Base-by-base conservation (phyloP, 176 grass and related monocot species). In the Carex pumila region DNA sequence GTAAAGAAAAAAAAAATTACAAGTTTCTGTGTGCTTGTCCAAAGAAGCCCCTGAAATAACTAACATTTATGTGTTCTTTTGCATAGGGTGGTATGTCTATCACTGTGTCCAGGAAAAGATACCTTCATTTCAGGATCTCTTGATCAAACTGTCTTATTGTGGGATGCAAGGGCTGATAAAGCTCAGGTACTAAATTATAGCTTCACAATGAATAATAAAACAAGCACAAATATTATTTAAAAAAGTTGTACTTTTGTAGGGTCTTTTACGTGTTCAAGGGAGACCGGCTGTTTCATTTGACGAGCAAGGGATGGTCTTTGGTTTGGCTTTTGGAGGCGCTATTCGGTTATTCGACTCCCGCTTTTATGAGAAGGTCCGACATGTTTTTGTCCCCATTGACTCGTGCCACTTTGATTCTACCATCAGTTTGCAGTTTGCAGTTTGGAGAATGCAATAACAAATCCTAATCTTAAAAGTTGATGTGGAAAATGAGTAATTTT, bases 261-360 rank as follows among this genome's bases (percentile, higher is more conserved):
- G 92, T 73, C 90, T 91, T 70, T 79, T 98, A 83, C 89, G 85
- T 66, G 96, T 93, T 58, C 92, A 98, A 91, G 96, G 96, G 53
- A 86, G 93, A 52, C 96, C 96, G 67, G 96, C 96, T 62, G 91
- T 98, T 88, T 98, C 96, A 11, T 95, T 90, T 87, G 93, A 98
- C 87, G 93, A 95, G 43, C 96, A 98, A 89, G 96, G 96, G 37
- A 84, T 95, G 85, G 76, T 92, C 82, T 98, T 98, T 86, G 96
- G 85, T 80, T 84, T 98, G 83, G 96, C 93, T 13, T 95, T 91
- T 73, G 88, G 89, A 88, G 83, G 93, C 52, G 77, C 79, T 43
- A 77, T 95, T 74, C 88, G 95, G 60, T 85, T 98, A 88, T 98
- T 98, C 85, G 96, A 98, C 89, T 82, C 88, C 69, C 86, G 93